These are phyloP conservation scores for Lachancea lanzarotensis DNA, from an alignment of 805 yeast genomes.

Conservation along the genomic window DNA sequence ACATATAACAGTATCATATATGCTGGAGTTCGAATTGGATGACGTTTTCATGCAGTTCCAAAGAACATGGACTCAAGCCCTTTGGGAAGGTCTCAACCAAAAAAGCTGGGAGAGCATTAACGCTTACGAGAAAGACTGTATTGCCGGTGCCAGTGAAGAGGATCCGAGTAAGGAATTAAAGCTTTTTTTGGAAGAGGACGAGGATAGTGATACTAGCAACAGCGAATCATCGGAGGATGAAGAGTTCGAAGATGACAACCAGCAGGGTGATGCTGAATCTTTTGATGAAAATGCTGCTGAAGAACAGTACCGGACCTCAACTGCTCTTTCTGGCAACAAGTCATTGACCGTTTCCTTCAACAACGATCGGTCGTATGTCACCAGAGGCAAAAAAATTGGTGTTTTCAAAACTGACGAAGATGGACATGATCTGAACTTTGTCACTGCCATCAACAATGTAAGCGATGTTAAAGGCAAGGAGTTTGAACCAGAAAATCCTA, in stretches of 20 bases:
- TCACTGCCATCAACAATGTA: conserved; percentile 62
- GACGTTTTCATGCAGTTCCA: conserved; percentile 47
- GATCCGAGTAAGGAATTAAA: conserved; percentile 29
- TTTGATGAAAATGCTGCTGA: conserved; percentile 7
- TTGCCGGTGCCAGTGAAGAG: conserved; percentile 47
- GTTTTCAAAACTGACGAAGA: conserved; percentile 58
- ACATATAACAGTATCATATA: conserved; percentile 49
- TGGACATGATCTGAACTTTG: conserved; percentile 47
- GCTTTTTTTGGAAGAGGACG: conserved; percentile 4
- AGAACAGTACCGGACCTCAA: not conserved
- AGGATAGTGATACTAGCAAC: conserved; percentile 16
- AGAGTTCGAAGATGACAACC: conserved; percentile 27
- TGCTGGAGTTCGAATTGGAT: conserved; percentile 46
- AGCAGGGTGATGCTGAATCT: conserved; percentile 20
- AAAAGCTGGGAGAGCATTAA: conserved; percentile 41
- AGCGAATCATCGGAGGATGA: conserved; percentile 26
- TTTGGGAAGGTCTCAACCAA: conserved; percentile 57
- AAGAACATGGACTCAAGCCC: conserved; percentile 40
- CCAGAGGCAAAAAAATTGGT: conserved; percentile 73
- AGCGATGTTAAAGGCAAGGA: conserved; percentile 43
- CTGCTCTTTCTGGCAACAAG: conserved; percentile 6
- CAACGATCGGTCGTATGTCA: conserved; percentile 70
- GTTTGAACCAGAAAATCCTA: conserved; percentile 54
- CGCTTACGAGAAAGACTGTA: conserved; percentile 46
- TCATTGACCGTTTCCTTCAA: conserved; percentile 58